phyloP scores from a whole-genome alignment of 2,329 filamentous ascomycete genomes.

The Fusarium sp. region DNA sequence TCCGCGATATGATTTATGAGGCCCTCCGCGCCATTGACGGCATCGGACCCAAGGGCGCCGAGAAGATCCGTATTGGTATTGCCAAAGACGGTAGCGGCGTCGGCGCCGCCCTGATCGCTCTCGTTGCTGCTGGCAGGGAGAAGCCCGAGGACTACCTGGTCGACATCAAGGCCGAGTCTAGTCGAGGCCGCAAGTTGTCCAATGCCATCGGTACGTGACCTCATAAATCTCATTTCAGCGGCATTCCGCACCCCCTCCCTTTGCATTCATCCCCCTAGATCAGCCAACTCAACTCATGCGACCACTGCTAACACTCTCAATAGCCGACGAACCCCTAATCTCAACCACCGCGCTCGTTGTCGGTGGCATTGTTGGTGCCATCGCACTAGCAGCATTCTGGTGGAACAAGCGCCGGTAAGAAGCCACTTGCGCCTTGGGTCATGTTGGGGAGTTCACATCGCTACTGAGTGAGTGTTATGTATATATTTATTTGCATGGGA shows the following conservation, averaged over 20 bases:
- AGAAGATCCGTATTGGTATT: slow-evolving; percentile 90
- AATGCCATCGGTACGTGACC: slow-evolving; percentile 45
- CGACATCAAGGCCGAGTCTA: slow-evolving; percentile 52
- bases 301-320: slow-evolving; percentile 35
- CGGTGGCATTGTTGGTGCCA: slow-evolving; percentile 49
- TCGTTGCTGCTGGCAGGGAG: slow-evolving; percentile 78
- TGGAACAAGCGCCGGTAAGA: slow-evolving; percentile 46
- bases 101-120: slow-evolving; percentile 90
- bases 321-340: slow-evolving; percentile 46
- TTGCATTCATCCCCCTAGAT: neutral
- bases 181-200: slow-evolving; percentile 46
- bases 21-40: slow-evolving; percentile 77
- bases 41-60: slow-evolving; percentile 79
- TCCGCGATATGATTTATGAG: slow-evolving; percentile 86
- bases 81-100: slow-evolving; percentile 89
- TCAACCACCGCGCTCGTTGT: slow-evolving; percentile 46
- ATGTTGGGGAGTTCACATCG: slow-evolving; percentile 11
- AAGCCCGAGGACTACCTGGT: slow-evolving; percentile 56
- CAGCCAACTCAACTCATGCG: neutral
- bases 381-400: slow-evolving; percentile 52
- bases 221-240: neutral
- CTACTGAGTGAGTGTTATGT: slow-evolving; percentile 19
- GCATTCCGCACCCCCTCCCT: neutral
- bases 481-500: slow-evolving; percentile 25
- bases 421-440: neutral